Percentiles rank a stretch among this genome's conserved stretches.
These are phyloP conservation scores for Trametes villosa DNA, from an alignment of 768 basidiomycete species.

Conservation along the genomic window DNA sequence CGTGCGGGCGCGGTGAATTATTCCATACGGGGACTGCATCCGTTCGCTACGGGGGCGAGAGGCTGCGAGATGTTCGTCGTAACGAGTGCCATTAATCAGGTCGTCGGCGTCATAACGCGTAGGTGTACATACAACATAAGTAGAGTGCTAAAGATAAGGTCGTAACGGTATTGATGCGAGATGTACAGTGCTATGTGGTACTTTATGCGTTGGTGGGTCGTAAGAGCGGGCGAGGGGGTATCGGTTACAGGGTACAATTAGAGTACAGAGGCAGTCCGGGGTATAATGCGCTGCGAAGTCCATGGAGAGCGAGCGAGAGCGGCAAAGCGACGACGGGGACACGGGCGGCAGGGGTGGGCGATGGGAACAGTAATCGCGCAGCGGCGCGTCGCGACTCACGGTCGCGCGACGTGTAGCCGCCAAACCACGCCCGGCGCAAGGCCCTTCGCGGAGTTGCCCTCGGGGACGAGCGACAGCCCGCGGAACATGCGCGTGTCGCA, in stretches of 20 bases:
- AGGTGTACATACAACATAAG: neutral
- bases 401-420: constrained; percentile 23
- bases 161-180: neutral
- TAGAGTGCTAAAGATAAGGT: neutral
- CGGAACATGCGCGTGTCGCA: constrained; percentile 30
- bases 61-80: neutral
- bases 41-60: neutral
- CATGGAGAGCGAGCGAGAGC: constrained; percentile 1
- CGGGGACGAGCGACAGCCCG: constrained; percentile 26
- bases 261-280: constrained; percentile 17
- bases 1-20: no score
- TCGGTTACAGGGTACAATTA: constrained; percentile 14
- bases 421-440: constrained; percentile 24
- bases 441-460: constrained; percentile 21
- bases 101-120: neutral
- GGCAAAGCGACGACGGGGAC: constrained; percentile 4
- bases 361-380: constrained; percentile 11
- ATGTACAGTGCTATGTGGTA: constrained; percentile 4
- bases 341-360: neutral
- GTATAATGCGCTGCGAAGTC: constrained; percentile 15
- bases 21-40: no score
- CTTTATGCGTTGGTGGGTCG: neutral
- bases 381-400: constrained; percentile 17
- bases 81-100: neutral
- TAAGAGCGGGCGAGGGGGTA: constrained; percentile 2